Base-by-base conservation (phyloP, 371 early-diverging fungal genomes). In the Rozella allomycis region DNA sequence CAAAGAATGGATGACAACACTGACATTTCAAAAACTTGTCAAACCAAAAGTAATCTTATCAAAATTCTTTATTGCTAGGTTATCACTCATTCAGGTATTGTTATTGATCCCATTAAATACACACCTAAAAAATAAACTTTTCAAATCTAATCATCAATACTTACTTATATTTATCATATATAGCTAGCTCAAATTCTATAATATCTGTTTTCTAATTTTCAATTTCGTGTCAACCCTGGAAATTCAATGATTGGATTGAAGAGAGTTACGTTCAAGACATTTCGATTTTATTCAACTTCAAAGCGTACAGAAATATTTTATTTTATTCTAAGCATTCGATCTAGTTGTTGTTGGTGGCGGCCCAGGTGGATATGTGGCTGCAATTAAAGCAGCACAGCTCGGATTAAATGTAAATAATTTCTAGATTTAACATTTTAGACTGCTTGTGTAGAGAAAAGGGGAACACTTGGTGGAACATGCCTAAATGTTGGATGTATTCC, bases 401-500 rank as follows among this genome's bases (percentile, higher is more conserved):
- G 94, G 94, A 23, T 69, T 87, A 26, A 86, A 86, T 78, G 87
- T 82, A 61, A 29, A 32, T 4, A 20, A 7, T 7, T 3, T 12
- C 9, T 33, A 1, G 2, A 27, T 17, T 12, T 13, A 17, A 10
- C 8, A 35, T 26, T 11, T 2, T 64, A 86, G 85, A 77, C 79
- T 25, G 93, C 88, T 17, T 88, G 91, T 53, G 70, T 91, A 35
- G 93, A 94, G 61, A 84, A 79, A 60, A 84, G 96, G 40, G 91
- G 86, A 21, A 40, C 84, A 19, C 69, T 94, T 11, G 96, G 96
- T 46, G 96, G 96, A 37, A 94, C 96, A 25, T 94, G 96, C 60
- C 58, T 94, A 45, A 94, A 94, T 53, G 90, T 93, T 26, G 96
- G 96, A 27, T 94, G 94, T 65, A 94, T 94, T 57, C 96, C 96